Percentiles rank a stretch among this genome's conserved stretches.
These are phyloP conservation scores for Tubosaeta brunneosetosa DNA, from an alignment of 768 basidiomycete species.

Conservation along the genomic window DNA sequence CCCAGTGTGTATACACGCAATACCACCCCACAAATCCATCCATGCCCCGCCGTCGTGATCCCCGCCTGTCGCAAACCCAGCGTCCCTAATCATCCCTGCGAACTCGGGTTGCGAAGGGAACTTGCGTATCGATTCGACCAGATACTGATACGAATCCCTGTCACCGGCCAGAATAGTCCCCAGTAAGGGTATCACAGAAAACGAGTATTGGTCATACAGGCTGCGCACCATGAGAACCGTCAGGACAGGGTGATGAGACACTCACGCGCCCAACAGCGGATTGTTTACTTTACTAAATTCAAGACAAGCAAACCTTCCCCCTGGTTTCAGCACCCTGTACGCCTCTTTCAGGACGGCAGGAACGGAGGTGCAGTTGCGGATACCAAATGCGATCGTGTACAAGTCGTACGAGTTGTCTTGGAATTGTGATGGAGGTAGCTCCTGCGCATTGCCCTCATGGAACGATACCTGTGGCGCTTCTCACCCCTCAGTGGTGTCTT, in stretches of 20 bases:
- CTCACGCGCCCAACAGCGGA: conserved; percentile 81
- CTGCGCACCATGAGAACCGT: conserved; percentile 38
- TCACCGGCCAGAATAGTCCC: conserved; percentile 98
- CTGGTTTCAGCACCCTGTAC: conserved; percentile 91
- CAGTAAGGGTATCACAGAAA: conserved; percentile 88
- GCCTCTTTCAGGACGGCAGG: conserved; percentile 86
- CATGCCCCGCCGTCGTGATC: conserved; percentile 81
- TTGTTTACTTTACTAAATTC: conserved; percentile 94
- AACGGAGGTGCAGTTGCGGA: conserved; percentile 93
- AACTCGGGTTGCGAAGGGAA: conserved; percentile 90
- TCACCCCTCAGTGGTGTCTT: conserved; percentile 1
- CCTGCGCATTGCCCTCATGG: conserved; percentile 90
- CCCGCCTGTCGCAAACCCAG: conserved; percentile 72
- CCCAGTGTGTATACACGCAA: conserved; percentile 80
- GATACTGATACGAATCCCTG: conserved; percentile 92
- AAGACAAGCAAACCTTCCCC: conserved; percentile 91
- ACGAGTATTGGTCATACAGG: conserved; percentile 92
- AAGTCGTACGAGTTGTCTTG: conserved; percentile 83
- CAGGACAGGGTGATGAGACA: conserved; percentile 12
- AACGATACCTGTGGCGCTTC: conserved; percentile 91
- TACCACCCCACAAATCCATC: conserved; percentile 82
- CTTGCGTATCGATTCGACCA: conserved; percentile 93
- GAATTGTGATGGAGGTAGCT: conserved; percentile 62
- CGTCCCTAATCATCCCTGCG: conserved; percentile 81
- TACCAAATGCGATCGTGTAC: conserved; percentile 98